A percentile compares a stretch with the other conserved stretches of the same genome.
Conservation (phyloP, 192 early-diverging fungal genomes). For the Pilaira anomala region DNA sequence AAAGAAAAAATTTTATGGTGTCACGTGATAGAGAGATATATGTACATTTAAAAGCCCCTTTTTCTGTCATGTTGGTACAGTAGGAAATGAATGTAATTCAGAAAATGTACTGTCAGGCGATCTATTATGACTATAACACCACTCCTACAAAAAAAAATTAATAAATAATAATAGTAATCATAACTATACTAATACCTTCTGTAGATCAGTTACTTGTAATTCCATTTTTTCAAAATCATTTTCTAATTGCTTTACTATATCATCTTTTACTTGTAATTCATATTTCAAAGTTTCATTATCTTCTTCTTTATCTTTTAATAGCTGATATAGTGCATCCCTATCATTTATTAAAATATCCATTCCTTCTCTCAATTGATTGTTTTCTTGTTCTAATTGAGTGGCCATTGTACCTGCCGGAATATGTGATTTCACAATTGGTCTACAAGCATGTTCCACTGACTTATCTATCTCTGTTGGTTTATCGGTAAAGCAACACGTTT, state of each 20-base stretch:
- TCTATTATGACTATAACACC: neutral
- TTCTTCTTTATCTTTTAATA: conserved; percentile 33
- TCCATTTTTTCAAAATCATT: conserved; percentile 38
- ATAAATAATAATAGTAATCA: neutral
- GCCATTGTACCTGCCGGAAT: conserved; percentile 14
- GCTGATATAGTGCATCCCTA: conserved; percentile 21
- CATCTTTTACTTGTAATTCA: conserved; percentile 37
- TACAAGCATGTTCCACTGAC: conserved; percentile 30
- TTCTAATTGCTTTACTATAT: conserved; percentile 37
- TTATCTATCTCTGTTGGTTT: conserved; percentile 22
- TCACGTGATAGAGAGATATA: too few relatives aligned
- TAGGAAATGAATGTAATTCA: neutral
- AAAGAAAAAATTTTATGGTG: too few relatives aligned
- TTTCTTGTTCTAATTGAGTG: conserved; percentile 26
- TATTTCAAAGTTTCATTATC: conserved; percentile 30
- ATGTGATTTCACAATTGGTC: conserved; percentile 33
- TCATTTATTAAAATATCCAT: conserved; percentile 20
- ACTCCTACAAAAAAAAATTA: neutral
- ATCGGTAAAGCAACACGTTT: conserved; percentile 38
- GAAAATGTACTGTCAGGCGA: neutral
- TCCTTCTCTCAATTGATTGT: conserved; percentile 17
- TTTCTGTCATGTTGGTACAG: too few relatives aligned
- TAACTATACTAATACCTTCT: conserved; percentile 24
- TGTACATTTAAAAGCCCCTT: too few relatives aligned
- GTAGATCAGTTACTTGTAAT: conserved; percentile 23